Conservation (phyloP, 169 alveolate species). For the Cryptosporidium ubiquitum region DNA sequence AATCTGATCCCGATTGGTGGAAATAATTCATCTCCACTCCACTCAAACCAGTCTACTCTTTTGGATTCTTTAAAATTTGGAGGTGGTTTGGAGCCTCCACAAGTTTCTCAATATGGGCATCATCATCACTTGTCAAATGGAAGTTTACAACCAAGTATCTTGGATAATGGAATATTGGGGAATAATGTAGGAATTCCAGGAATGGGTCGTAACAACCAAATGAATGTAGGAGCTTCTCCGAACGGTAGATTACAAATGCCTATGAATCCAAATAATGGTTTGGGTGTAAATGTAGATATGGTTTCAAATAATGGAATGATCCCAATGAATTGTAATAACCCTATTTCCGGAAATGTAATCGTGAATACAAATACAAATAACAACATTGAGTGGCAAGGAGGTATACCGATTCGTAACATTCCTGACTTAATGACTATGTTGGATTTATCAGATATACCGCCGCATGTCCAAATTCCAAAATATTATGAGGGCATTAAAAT, state of each 20-base stretch:
- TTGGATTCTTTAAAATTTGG: conserved; percentile 67
- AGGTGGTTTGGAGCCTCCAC: conserved; percentile 66
- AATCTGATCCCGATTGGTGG: conserved; percentile 67
- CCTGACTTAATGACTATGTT: conserved; percentile 73
- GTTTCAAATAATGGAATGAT: conserved; percentile 51
- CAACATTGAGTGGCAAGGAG: conserved; percentile 73
- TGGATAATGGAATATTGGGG: conserved; percentile 43
- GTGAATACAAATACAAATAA: conserved; percentile 7
- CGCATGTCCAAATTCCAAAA: conserved; percentile 72
- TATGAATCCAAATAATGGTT: conserved; percentile 48
- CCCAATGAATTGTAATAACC: conserved; percentile 25
- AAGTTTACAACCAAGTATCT: conserved; percentile 70
- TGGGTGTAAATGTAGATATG: conserved; percentile 69
- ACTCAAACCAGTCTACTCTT: conserved; percentile 63
- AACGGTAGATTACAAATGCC: conserved; percentile 64
- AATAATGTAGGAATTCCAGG: conserved; percentile 36
- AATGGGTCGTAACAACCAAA: conserved; percentile 29
- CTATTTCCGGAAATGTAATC: conserved; percentile 32
- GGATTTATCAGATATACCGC: conserved; percentile 68
- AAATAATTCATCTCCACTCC: conserved; percentile 62
- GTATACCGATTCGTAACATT: conserved; percentile 60
- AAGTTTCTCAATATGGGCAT: conserved; percentile 56
- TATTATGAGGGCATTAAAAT: conserved; percentile 68
- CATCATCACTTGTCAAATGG: conserved; percentile 32
- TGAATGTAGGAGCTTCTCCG: conserved; percentile 28